These are phyloP conservation scores for Phoma sp. DNA, from an alignment of 2,329 filamentous ascomycete species.

Conservation along the genomic window DNA sequence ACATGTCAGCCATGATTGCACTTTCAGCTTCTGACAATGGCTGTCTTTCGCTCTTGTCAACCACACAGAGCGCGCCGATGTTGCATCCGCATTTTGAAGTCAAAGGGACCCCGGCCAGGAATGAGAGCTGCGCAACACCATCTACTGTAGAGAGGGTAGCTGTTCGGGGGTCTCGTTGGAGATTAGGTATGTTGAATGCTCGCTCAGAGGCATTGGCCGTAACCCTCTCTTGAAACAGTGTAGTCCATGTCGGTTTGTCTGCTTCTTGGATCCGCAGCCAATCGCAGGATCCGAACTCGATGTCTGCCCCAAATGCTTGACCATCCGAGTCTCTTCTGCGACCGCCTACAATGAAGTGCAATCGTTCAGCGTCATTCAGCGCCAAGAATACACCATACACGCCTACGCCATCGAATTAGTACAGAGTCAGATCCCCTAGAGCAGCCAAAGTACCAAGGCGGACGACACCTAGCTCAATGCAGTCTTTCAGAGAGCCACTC, in stretches of 20 bases:
- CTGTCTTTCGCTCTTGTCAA: constrained; percentile 4
- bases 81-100: constrained; percentile 9
- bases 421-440: neutral
- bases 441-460: neutral
- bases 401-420: neutral
- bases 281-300: neutral
- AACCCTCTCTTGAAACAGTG: neutral
- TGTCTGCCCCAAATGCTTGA: neutral
- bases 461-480: constrained; percentile 1
- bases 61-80: constrained; percentile 21
- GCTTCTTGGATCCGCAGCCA: neutral
- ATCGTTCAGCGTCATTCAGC: neutral
- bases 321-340: neutral
- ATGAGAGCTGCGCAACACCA: neutral
- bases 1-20: constrained; percentile 6
- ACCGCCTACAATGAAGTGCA: neutral
- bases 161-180: neutral
- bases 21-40: constrained; percentile 6
- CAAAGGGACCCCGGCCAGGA: constrained; percentile 19
- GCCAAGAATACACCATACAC: neutral
- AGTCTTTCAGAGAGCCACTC: neutral
- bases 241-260: neutral
- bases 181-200: neutral
- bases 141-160: neutral
- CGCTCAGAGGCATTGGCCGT: neutral